Base-by-base conservation (phyloP, 83 land plant species). In the Thuja plicata region DNA sequence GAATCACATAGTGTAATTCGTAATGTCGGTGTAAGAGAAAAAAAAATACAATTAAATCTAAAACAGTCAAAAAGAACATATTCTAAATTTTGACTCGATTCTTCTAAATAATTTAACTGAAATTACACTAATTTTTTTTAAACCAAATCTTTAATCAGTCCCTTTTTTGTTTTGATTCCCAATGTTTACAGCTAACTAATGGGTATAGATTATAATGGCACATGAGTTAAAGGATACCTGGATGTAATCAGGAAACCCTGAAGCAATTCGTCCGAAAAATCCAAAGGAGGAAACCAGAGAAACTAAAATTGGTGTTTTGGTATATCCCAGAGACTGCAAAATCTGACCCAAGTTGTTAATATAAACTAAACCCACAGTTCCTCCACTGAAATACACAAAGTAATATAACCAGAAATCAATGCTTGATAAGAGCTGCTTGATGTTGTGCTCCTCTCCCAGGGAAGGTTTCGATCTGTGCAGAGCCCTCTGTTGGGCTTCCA, bases 271-370 rank as follows among this genome's bases (percentile, higher is more conserved):
- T 37, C 96, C 96, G 81, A 94, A 94, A 91, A 94, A 94, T 30
- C 94, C 93, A 62, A 79, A 94, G 7, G 96, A 21, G 11, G 96
- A 94, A 88, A 89, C 93, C 73, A 94, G 73, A 19, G 90, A 83
- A 13, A 93, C 84, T 1, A 94, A 66, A 46, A 89, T 84, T 13
- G 52, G 84, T 11, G 91, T 88, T 21, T 89, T 30, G 30, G 94
- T 48, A 1, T 52, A 74, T 35, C 93, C 94, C 3, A 93, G 90
- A 13, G 96, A 91, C 86, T 94, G 88, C 1, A 92, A 70, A 88
- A 94, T 93, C 89, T 94, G 94, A 2, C 96, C 96, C 15, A 94
- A 57, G 81, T 93, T 94, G 87, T 94, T 94, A 50, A 93, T 94
- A 87, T 93, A 94, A 3, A 93, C 94, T 46, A 94, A 50, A 24